These are phyloP conservation scores for Xerocomus minutiporus DNA, from an alignment of 1,284 basidiomycete genomes.

Conservation along the genomic window DNA sequence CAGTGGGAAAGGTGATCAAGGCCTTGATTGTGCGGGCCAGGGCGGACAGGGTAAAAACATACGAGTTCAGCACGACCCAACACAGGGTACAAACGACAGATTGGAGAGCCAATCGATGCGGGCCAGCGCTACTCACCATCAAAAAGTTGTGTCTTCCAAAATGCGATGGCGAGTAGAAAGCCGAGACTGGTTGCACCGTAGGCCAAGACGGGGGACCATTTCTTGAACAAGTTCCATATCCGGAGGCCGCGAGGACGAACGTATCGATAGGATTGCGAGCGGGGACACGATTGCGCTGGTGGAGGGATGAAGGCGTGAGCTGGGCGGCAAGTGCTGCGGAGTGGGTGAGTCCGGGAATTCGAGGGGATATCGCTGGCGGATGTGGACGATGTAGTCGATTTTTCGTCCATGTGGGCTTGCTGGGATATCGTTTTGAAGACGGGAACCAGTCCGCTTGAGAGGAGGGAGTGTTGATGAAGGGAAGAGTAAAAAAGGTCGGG, in stretches of 20 bases:
- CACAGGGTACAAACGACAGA: background rate
- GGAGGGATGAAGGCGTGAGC: constrained; percentile 21
- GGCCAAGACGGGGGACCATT: constrained; percentile 69
- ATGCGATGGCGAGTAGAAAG: constrained; percentile 66
- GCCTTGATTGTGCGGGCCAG: constrained; percentile 35
- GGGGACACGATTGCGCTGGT: constrained; percentile 21
- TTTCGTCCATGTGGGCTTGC: constrained; percentile 24
- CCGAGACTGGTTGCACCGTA: constrained; percentile 65
- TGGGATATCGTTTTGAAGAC: background rate
- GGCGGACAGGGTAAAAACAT: background rate
- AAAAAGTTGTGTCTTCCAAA: constrained; percentile 72
- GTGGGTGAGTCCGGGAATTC: constrained; percentile 9
- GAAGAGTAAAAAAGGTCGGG: background rate
- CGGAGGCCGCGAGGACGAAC: constrained; percentile 49
- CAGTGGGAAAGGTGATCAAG: constrained; percentile 71
- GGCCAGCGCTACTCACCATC: constrained; percentile 44
- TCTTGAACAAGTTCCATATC: constrained; percentile 53
- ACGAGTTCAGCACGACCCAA: constrained; percentile 4
- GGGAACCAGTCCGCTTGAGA: background rate
- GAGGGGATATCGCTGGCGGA: constrained; percentile 15
- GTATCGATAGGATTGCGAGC: constrained; percentile 35
- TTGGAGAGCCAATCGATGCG: constrained; percentile 1
- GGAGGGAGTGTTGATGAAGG: no score
- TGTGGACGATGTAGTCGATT: constrained; percentile 9
- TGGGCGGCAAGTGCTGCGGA: constrained; percentile 12